Conservation (phyloP, 176 grass and related monocot species). For the Eleusine coracana region DNA sequence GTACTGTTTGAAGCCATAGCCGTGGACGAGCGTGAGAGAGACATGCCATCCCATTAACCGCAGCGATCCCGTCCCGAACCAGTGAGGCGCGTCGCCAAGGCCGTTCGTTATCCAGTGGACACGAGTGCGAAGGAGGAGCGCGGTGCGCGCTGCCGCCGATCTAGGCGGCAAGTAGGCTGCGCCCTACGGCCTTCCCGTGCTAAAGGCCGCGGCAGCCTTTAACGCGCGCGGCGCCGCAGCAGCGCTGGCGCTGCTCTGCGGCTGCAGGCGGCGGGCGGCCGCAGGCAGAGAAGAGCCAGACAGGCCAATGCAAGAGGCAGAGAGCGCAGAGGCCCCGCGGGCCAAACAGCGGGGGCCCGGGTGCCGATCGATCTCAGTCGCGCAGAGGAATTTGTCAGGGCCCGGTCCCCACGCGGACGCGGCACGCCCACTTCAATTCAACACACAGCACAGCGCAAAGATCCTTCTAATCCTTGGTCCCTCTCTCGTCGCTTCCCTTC, state of each 20-base stretch:
- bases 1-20: no score
- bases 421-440: neutral
- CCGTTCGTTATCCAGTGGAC: neutral
- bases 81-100: neutral
- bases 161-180: conserved; percentile 15
- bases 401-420: conserved; percentile 40
- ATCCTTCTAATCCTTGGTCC: neutral
- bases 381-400: conserved; percentile 62
- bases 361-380: conserved; percentile 26
- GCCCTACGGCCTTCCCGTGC: neutral
- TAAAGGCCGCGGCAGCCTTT: conserved; percentile 29
- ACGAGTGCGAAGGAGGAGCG: neutral
- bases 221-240: conserved; percentile 21
- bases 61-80: neutral
- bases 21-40: no score
- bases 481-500: neutral
- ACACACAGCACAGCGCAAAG: no score
- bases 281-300: neutral
- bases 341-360: conserved; percentile 11
- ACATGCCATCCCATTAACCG: no score
- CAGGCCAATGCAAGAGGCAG: neutral
- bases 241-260: neutral
- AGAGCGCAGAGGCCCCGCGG: conserved; percentile 2
- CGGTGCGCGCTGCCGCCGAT: conserved; percentile 18
- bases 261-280: conserved; percentile 33